phyloP scores from a whole-genome alignment of 2,329 filamentous ascomycete species.

The Aspergillus pseudoviridinutans region DNA sequence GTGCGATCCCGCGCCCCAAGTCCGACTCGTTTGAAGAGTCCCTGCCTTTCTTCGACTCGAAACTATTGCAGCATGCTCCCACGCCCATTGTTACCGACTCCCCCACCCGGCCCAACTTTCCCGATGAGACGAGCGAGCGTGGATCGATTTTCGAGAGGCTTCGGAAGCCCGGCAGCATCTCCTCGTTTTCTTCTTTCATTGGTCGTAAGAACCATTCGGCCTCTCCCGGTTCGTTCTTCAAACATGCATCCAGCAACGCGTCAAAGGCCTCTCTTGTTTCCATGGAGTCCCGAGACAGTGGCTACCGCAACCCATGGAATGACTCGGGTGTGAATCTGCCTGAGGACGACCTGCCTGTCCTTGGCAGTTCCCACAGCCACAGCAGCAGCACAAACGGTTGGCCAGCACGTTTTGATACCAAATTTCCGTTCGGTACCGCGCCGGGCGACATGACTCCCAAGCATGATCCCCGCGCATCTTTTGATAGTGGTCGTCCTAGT shows the following conservation, averaged over 20 bases:
- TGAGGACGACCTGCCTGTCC: constrained; percentile 67
- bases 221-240: constrained; percentile 84
- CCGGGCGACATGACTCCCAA: constrained; percentile 79
- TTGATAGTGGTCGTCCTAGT: constrained; percentile 85
- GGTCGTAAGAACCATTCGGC: constrained; percentile 92
- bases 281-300: constrained; percentile 91
- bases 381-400: constrained; percentile 55
- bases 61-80: constrained; percentile 89
- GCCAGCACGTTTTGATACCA: constrained; percentile 56
- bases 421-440: constrained; percentile 59
- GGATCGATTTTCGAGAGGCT: constrained; percentile 86
- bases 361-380: constrained; percentile 55
- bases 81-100: constrained; percentile 78
- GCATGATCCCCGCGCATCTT: constrained; percentile 77
- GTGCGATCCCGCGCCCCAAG: constrained; percentile 94
- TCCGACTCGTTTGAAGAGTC: constrained; percentile 98
- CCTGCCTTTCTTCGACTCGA: constrained; percentile 93
- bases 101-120: constrained; percentile 79
- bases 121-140: constrained; percentile 74
- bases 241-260: constrained; percentile 79
- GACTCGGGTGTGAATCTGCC: constrained; percentile 92
- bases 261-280: constrained; percentile 95
- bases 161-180: constrained; percentile 90
- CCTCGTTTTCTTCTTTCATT: constrained; percentile 91
- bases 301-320: constrained; percentile 96